Evolutionary conservation across 768 basidiomycete genomes (phyloP), one percentile per base, ranked within the genome.

Genomic region (Hygrophoropsis aurantiaca): DNA sequence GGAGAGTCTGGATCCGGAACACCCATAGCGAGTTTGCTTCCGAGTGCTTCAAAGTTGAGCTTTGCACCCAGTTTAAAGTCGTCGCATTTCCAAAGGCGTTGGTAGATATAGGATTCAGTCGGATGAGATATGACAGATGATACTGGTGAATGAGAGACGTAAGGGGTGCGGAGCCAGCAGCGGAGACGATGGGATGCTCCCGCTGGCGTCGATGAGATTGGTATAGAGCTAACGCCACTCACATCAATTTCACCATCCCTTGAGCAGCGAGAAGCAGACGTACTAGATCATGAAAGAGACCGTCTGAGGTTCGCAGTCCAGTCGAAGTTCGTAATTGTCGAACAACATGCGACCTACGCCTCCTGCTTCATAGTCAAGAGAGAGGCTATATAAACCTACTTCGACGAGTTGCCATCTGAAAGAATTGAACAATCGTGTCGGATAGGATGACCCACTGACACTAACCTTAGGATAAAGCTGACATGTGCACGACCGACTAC

Each of bases 11-110:
- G 51, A 33, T 55, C 53, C 4, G 44, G 55, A 49, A 74, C 70
- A 9, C 72, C 84, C 67, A 83, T 77, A 15, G 80, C 59, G 58
- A 82, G 65, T 55, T 72, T 78, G 27, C 56, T 57, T 5, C 79
- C 73, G 35, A 82, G 58, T 0, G 73, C 61, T 7, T 73, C 72
- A 48, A 85, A 86, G 49, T 79, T 72, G 25, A 86, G 74, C 23
- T 70, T 61, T 0, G 72, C 72, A 15, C 84, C 84, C 13, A 87
- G 56, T 57, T 81, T 84, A 60, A 86, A 80, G 13, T 68, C 63
- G 55, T 86, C 84, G 18, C 70, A 70, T 62, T 83, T 83, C 77
- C 79, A 85, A 58, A 87, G 68, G 16, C 84, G 79, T 54, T 84
- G 82, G 61, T 79, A 85, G 47, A 81, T 62, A 56, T 74, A 79